phyloP scores from a whole-genome alignment of 768 basidiomycete genomes.

The Termitomyces sp. region DNA sequence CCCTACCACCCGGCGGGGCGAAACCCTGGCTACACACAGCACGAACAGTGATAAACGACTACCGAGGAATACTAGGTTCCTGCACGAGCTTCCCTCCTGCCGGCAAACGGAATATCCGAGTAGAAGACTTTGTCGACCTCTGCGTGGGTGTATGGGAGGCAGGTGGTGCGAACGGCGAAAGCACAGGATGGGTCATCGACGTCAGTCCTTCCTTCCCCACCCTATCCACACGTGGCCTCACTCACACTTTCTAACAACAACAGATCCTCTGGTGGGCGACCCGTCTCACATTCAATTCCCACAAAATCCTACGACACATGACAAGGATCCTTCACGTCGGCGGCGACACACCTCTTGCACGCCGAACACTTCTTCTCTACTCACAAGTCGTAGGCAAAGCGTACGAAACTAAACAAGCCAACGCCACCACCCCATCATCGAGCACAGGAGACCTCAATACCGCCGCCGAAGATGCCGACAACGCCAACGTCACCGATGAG shows the following conservation, averaged over 20 bases:
- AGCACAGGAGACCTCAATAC: slow-evolving; percentile 5
- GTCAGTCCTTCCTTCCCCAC: slow-evolving; percentile 46
- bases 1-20: not conserved
- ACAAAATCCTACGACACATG: slow-evolving; percentile 82
- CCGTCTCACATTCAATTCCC: slow-evolving; percentile 90
- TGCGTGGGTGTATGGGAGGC: slow-evolving; percentile 82
- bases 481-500: slow-evolving; percentile 44
- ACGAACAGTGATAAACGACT: slow-evolving; percentile 66
- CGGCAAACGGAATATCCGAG: slow-evolving; percentile 71
- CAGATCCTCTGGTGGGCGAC: slow-evolving; percentile 95
- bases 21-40: slow-evolving; percentile 60
- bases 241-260: slow-evolving; percentile 1
- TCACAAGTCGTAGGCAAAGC: slow-evolving; percentile 83
- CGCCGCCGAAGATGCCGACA: slow-evolving; percentile 13
- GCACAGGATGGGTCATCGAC: slow-evolving; percentile 78
- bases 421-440: not conserved
- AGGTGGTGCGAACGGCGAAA: slow-evolving; percentile 56
- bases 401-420: slow-evolving; percentile 46
- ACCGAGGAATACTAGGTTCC: slow-evolving; percentile 61
- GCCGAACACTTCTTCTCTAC: slow-evolving; percentile 77
- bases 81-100: slow-evolving; percentile 79
- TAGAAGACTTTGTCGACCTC: slow-evolving; percentile 81
- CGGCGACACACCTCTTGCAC: slow-evolving; percentile 60
- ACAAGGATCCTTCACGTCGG: slow-evolving; percentile 64
- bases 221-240: not conserved